Conservation (phyloP, 352 stramenopile species). For the Pythium myriotylum region DNA sequence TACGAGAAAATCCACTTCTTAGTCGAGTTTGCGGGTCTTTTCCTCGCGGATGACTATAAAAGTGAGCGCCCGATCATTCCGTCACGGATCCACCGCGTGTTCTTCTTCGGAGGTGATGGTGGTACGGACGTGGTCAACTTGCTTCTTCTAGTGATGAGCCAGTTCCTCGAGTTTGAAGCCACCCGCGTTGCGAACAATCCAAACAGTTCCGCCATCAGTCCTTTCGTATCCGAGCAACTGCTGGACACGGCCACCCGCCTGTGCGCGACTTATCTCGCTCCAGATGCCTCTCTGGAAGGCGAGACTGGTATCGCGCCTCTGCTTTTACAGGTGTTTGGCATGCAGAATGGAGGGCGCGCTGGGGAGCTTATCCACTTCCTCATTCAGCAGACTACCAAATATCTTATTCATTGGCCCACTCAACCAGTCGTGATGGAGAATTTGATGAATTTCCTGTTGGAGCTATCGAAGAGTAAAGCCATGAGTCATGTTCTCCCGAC, state of each 20-base stretch:
- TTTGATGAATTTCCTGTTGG: conserved; percentile 73
- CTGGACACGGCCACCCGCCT: conserved; percentile 72
- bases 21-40: conserved; percentile 72
- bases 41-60: conserved; percentile 79
- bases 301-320: conserved; percentile 41
- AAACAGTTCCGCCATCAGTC: conserved; percentile 60
- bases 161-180: conserved; percentile 72
- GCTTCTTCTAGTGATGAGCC: conserved; percentile 66
- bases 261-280: conserved; percentile 72
- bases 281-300: conserved; percentile 45
- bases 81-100: conserved; percentile 46
- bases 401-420: conserved; percentile 81
- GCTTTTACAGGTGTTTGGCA: conserved; percentile 67
- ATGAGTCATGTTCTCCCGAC: conserved; percentile 59
- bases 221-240: conserved; percentile 81
- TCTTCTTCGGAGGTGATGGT: conserved; percentile 24
- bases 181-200: conserved; percentile 60
- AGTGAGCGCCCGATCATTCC: conserved; percentile 78
- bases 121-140: conserved; percentile 49
- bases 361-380: conserved; percentile 72
- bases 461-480: conserved; percentile 64
- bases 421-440: conserved; percentile 86
- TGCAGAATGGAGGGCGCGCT: conserved; percentile 52
- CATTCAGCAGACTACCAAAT: conserved; percentile 64
- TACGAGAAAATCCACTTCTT: conserved; percentile 84